These are phyloP conservation scores for Neurospora sp. DNA, from an alignment of 495 filamentous ascomycete species.

Conservation along the genomic window DNA sequence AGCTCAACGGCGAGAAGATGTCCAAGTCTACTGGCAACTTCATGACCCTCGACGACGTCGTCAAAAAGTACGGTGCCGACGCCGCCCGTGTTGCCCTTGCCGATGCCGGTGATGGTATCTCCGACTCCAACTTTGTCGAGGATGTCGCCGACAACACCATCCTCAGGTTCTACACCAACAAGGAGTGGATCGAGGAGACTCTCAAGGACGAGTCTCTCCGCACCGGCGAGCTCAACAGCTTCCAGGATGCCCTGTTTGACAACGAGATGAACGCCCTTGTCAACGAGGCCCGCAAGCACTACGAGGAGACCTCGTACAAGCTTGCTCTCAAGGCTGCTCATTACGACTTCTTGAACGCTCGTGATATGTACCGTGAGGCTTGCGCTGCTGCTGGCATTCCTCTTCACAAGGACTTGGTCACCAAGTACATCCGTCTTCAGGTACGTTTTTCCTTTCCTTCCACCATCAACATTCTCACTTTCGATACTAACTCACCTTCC, in stretches of 20 bases:
- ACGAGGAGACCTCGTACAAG: constrained; percentile 77
- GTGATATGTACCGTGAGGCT: constrained; percentile 85
- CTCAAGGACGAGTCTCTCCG: constrained; percentile 63
- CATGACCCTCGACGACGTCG: constrained; percentile 75
- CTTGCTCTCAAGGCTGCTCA: constrained; percentile 80
- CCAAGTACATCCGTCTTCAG: constrained; percentile 79
- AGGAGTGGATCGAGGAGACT: constrained; percentile 87
- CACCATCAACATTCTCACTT: too few relatives aligned
- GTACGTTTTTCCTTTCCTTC: constrained; percentile 8
- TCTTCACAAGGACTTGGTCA: constrained; percentile 70
- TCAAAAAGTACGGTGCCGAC: constrained; percentile 90
- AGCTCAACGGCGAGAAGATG: constrained; percentile 97
- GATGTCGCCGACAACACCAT: constrained; percentile 85
- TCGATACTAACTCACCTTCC: too few relatives aligned
- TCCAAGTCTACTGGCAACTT: constrained; percentile 93
- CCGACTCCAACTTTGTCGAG: constrained; percentile 97
- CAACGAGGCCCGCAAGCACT: constrained; percentile 61
- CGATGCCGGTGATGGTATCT: constrained; percentile 87
- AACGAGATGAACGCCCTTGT: constrained; percentile 89
- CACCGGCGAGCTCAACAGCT: constrained; percentile 58
- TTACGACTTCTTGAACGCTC: constrained; percentile 78
- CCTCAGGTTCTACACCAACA: constrained; percentile 71
- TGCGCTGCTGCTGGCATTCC: constrained; percentile 60
- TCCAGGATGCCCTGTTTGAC: constrained; percentile 83
- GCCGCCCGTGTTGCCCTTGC: constrained; percentile 85